These are phyloP conservation scores for Skeletonema menzelii DNA, from an alignment of 108 stramenopile species.

Conservation along the genomic window DNA sequence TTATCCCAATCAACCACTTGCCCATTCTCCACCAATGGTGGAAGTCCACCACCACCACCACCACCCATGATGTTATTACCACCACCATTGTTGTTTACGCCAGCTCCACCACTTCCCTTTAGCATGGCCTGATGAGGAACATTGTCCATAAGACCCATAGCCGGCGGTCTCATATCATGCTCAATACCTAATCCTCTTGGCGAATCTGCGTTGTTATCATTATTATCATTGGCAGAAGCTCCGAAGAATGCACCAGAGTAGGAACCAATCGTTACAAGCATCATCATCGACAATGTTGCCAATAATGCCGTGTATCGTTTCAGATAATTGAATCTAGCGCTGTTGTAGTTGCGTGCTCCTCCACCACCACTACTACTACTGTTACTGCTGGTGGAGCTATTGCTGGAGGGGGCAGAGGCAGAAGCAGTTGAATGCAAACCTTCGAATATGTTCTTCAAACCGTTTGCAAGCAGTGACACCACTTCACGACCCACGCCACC, in stretches of 20 bases:
- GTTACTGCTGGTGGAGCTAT: no score
- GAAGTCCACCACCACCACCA: background rate
- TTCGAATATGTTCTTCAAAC: background rate
- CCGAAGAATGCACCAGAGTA: background rate
- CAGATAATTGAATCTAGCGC: background rate
- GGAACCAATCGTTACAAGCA: constrained; percentile 14
- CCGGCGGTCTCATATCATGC: constrained; percentile 2
- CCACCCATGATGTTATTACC: background rate
- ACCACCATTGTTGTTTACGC: background rate
- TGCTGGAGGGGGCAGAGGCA: no score
- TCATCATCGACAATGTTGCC: background rate
- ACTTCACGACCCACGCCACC: background rate
- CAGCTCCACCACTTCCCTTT: background rate
- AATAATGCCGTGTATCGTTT: constrained; percentile 21
- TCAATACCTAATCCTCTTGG: background rate
- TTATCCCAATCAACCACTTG: constrained; percentile 26
- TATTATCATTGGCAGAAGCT: background rate
- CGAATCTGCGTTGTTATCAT: background rate
- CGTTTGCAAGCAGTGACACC: background rate
- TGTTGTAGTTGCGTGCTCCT: background rate
- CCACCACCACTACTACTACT: background rate
- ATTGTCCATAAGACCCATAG: constrained; percentile 16
- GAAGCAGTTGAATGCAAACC: background rate
- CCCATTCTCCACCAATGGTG: background rate
- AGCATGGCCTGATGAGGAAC: constrained; percentile 3